Evolutionary conservation across 805 yeast species (phyloP).

Genomic region (Millerozyma acaciae): DNA sequence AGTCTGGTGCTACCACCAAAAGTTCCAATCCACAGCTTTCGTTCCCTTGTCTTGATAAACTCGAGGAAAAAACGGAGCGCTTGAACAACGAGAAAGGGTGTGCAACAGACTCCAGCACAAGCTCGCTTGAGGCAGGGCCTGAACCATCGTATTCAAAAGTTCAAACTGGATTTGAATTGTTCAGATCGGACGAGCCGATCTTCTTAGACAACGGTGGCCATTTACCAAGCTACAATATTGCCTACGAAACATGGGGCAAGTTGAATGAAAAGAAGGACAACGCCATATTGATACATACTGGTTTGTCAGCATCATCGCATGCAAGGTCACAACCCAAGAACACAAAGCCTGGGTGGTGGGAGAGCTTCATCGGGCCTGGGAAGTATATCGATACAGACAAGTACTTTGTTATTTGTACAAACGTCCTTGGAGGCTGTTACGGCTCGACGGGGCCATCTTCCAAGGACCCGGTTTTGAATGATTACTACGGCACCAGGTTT

Average conservation of each 20-base stretch:
- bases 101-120: slow-evolving; percentile 11
- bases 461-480: slow-evolving; percentile 60
- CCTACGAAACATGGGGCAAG: slow-evolving; percentile 90
- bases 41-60: slow-evolving; percentile 82
- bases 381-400: slow-evolving; percentile 74
- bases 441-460: slow-evolving; percentile 94
- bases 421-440: slow-evolving; percentile 91
- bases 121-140: slow-evolving; percentile 62
- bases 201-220: slow-evolving; percentile 79
- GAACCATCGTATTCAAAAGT: slow-evolving; percentile 80
- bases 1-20: no score
- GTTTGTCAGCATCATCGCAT: slow-evolving; percentile 89
- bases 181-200: slow-evolving; percentile 52
- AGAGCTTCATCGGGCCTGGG: slow-evolving; percentile 84
- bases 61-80: slow-evolving; percentile 52
- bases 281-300: slow-evolving; percentile 81
- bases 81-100: slow-evolving; percentile 20
- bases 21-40: slow-evolving; percentile 62
- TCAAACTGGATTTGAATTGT: slow-evolving; percentile 62
- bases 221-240: slow-evolving; percentile 72
- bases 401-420: slow-evolving; percentile 82
- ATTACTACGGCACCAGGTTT: slow-evolving; percentile 78
- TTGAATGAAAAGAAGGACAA: slow-evolving; percentile 62
- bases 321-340: slow-evolving; percentile 77
- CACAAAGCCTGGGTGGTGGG: slow-evolving; percentile 91